Evolutionary conservation across 2,329 filamentous ascomycete genomes (phyloP).

Genomic region (Calonectria montana): DNA sequence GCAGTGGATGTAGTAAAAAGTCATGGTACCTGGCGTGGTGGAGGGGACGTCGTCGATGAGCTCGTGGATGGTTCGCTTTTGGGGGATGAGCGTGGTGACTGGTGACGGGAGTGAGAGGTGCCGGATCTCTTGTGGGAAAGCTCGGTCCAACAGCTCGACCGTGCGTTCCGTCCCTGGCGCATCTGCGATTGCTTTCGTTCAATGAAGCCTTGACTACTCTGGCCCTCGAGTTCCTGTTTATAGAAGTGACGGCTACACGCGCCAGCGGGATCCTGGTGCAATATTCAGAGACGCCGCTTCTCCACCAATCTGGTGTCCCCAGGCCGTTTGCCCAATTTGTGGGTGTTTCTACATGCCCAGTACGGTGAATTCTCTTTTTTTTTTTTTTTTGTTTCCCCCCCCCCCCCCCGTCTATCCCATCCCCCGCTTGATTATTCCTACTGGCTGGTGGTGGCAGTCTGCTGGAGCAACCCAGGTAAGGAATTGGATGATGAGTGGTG

Average conservation of each 20-base stretch:
- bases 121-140: constrained; percentile 1
- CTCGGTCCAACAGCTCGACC: constrained; percentile 22
- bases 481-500: not conserved
- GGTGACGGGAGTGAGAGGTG: constrained; percentile 1
- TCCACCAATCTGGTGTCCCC: constrained; percentile 8
- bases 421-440: not conserved
- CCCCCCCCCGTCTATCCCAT: too few relatives aligned
- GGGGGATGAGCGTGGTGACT: constrained; percentile 5
- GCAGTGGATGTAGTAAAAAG: constrained; percentile 9
- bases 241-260: constrained; percentile 14
- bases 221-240: not conserved
- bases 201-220: constrained; percentile 2
- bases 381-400: not conserved
- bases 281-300: not conserved
- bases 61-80: constrained; percentile 11
- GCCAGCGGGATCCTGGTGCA: constrained; percentile 10
- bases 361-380: not conserved
- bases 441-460: not conserved
- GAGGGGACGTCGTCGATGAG: constrained; percentile 21
- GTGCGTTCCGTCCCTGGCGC: constrained; percentile 16
- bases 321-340: not conserved
- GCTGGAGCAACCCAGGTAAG: not conserved
- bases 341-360: not conserved
- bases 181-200: constrained; percentile 5
- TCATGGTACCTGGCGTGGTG: constrained; percentile 9